Evolutionary conservation across 1,284 basidiomycete species (phyloP).

Genomic region (Mrakiaceae sp.): DNA sequence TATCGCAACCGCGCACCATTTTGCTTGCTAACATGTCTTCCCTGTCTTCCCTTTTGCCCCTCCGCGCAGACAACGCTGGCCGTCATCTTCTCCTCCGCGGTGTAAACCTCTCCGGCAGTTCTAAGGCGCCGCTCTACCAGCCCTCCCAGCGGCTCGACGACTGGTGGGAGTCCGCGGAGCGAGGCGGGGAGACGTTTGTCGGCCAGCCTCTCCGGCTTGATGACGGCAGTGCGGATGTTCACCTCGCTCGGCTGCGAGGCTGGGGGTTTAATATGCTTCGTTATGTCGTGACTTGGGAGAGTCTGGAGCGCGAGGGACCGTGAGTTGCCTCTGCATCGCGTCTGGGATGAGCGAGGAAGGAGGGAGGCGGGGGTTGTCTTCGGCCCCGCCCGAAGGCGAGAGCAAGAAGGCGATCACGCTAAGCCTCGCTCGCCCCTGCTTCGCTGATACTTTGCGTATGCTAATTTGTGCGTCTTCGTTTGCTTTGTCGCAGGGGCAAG

Average conservation of each 20-base stretch:
- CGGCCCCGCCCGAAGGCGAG: background rate
- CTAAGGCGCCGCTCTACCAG: slow-evolving; percentile 65
- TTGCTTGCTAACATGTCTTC: slow-evolving; percentile 5
- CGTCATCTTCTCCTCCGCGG: slow-evolving; percentile 79
- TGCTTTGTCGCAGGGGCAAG: slow-evolving; percentile 48
- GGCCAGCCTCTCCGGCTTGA: slow-evolving; percentile 63
- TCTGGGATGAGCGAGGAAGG: background rate
- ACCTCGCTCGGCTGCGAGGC: slow-evolving; percentile 67
- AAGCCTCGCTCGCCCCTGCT: no score
- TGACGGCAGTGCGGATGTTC: slow-evolving; percentile 44
- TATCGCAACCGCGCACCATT: background rate
- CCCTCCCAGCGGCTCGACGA: slow-evolving; percentile 57
- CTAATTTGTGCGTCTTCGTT: background rate
- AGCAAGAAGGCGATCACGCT: no score
- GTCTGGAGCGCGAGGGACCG: slow-evolving; percentile 86
- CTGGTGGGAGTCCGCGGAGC: slow-evolving; percentile 83
- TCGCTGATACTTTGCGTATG: background rate
- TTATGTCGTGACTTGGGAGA: slow-evolving; percentile 90
- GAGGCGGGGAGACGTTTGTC: slow-evolving; percentile 59
- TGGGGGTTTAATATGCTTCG: slow-evolving; percentile 96
- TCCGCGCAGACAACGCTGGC: slow-evolving; percentile 71
- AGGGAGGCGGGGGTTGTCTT: background rate
- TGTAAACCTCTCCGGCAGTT: slow-evolving; percentile 80
- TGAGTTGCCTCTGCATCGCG: slow-evolving; percentile 44
- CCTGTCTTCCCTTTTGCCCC: slow-evolving; percentile 9